phyloP scores from a whole-genome alignment of 2,329 filamentous ascomycete genomes.

The Peltaster fructicola region DNA sequence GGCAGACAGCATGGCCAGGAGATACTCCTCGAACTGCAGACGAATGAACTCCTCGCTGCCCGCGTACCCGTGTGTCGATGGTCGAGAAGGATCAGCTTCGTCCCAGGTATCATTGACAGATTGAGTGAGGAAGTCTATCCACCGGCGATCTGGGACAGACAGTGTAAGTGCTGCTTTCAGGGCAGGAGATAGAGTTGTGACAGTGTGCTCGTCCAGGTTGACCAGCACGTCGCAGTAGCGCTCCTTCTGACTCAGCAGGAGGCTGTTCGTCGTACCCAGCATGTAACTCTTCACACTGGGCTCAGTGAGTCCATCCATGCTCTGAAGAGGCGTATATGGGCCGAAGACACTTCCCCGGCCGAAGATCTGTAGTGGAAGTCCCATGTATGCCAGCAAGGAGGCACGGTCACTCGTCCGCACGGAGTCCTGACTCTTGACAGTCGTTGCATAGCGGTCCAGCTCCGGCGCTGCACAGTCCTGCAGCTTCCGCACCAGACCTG shows the following conservation, averaged over 20 bases:
- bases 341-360: conserved; percentile 92
- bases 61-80: conserved; percentile 88
- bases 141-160: conserved; percentile 73
- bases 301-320: conserved; percentile 84
- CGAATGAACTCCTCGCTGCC: conserved; percentile 96
- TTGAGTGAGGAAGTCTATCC: conserved; percentile 92
- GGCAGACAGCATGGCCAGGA: conserved; percentile 70
- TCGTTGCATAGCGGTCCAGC: conserved; percentile 65
- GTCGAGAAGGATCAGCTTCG: conserved; percentile 67
- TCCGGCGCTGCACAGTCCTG: conserved; percentile 92
- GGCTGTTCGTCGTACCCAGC: conserved; percentile 88
- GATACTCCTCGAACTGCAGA: conserved; percentile 91
- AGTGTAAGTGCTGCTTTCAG: conserved; percentile 59
- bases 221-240: conserved; percentile 92
- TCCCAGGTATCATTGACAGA: conserved; percentile 96
- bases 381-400: conserved; percentile 86
- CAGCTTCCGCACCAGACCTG: conserved; percentile 76
- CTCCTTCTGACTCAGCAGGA: conserved; percentile 85
- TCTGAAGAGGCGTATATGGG: conserved; percentile 89
- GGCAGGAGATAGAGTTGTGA: conserved; percentile 68
- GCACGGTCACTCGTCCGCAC: conserved; percentile 79
- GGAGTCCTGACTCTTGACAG: conserved; percentile 59
- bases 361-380: conserved; percentile 83
- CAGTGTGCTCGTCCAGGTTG: conserved; percentile 77
- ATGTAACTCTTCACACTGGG: conserved; percentile 93